These are phyloP conservation scores for Amniculicola lignicola DNA, from an alignment of 495 filamentous ascomycete species.

Conservation along the genomic window DNA sequence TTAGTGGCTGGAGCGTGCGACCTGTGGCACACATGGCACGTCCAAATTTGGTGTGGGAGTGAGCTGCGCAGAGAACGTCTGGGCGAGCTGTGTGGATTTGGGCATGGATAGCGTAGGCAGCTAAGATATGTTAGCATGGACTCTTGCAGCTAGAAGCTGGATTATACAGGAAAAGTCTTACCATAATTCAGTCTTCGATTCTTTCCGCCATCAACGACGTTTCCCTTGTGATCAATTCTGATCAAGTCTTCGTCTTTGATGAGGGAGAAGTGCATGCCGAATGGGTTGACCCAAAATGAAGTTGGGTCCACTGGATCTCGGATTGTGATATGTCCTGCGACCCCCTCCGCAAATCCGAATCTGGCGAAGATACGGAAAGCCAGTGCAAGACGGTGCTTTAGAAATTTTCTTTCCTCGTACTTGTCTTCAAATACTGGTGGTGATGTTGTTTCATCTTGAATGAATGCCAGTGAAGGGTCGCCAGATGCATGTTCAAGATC, in stretches of 20 bases:
- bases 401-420: conserved; percentile 1
- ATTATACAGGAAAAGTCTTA: neutral
- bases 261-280: conserved; percentile 12
- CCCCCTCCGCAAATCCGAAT: conserved; percentile 26
- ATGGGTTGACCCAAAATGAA: conserved; percentile 16
- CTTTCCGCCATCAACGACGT: conserved; percentile 4
- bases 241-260: conserved; percentile 8
- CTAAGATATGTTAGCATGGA: neutral
- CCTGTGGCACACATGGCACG: neutral
- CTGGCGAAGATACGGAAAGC: conserved; percentile 13
- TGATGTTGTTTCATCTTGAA: conserved; percentile 16
- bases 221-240: conserved; percentile 6
- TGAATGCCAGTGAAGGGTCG: conserved; percentile 11
- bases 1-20: conserved; percentile 2
- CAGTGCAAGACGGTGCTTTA: conserved; percentile 3
- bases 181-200: conserved; percentile 9
- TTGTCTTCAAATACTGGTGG: conserved; percentile 1
- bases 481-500: neutral
- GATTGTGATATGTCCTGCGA: conserved; percentile 35
- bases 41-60: conserved; percentile 2
- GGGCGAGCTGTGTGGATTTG: conserved; percentile 8
- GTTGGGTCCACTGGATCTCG: conserved; percentile 32
- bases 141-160: neutral
- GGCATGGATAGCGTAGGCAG: conserved; percentile 13
- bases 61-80: conserved; percentile 12